Percentiles rank a stretch among this genome's conserved stretches.
These are phyloP conservation scores for Tetrapyrgos nigripes DNA, from an alignment of 1,284 basidiomycete species.

Conservation along the genomic window DNA sequence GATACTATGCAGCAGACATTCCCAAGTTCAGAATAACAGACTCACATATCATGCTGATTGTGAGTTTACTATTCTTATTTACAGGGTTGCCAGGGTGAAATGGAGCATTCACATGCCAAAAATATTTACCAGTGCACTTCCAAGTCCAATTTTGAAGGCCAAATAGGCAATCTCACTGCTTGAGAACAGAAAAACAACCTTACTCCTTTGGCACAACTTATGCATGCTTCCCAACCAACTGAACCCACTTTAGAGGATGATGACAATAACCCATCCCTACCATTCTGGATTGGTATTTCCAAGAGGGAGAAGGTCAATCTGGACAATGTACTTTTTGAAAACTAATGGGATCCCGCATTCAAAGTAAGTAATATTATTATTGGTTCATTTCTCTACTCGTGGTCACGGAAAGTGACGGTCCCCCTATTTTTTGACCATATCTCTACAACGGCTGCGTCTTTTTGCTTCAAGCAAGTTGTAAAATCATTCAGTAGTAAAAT, in stretches of 20 bases:
- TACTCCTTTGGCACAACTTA: too few relatives aligned
- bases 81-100: background rate
- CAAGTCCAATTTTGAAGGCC: background rate
- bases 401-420: too few relatives aligned
- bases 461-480: too few relatives aligned
- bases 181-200: background rate
- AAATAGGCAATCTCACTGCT: background rate
- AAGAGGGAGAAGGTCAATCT: background rate
- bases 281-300: background rate
- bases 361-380: background rate
- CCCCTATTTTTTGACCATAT: too few relatives aligned
- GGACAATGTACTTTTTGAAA: background rate
- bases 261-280: background rate
- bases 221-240: background rate
- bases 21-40: slow-evolving; percentile 12
- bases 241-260: background rate
- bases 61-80: background rate
- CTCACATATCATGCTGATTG: background rate
- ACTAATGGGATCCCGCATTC: background rate
- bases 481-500: too few relatives aligned
- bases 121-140: background rate
- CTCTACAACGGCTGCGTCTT: too few relatives aligned
- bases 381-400: background rate
- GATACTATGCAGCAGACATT: slow-evolving; percentile 11
- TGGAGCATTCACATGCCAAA: background rate